Conservation (phyloP, 2,329 filamentous ascomycete species). For the Penicillium sp. region DNA sequence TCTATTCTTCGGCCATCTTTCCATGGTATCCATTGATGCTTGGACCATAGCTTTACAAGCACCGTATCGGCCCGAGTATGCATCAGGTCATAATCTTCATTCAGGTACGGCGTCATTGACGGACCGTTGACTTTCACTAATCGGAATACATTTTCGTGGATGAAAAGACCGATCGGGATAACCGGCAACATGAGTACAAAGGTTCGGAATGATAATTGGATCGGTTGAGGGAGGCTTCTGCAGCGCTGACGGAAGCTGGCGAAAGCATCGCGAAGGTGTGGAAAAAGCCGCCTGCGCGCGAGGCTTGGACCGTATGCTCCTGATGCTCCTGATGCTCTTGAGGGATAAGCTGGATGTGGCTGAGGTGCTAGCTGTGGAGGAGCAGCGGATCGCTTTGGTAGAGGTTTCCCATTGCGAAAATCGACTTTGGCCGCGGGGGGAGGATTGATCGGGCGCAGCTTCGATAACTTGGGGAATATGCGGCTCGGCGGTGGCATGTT, state of each 20-base stretch:
- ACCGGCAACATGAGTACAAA: conserved; percentile 29
- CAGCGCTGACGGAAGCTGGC: conserved; percentile 24
- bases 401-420: conserved; percentile 1
- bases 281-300: conserved; percentile 7
- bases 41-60: conserved; percentile 38
- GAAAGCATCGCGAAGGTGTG: conserved; percentile 14
- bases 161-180: conserved; percentile 34
- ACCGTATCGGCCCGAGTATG: conserved; percentile 38
- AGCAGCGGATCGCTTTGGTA: background rate
- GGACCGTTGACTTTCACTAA: conserved; percentile 41
- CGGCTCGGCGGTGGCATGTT: conserved; percentile 8
- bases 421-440: conserved; percentile 14
- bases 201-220: conserved; percentile 22
- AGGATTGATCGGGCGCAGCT: conserved; percentile 18
- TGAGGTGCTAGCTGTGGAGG: background rate
- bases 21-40: conserved; percentile 49
- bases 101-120: conserved; percentile 75
- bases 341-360: background rate
- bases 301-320: conserved; percentile 9
- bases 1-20: conserved; percentile 50
- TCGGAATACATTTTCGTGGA: conserved; percentile 37
- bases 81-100: conserved; percentile 53
- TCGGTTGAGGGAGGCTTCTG: conserved; percentile 22
- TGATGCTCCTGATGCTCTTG: conserved; percentile 1
- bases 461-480: conserved; percentile 5